A percentile compares a stretch with the other conserved stretches of the same genome.
phyloP scores from a whole-genome alignment of 2,329 filamentous ascomycete genomes.

The Trichoderma sp. region DNA sequence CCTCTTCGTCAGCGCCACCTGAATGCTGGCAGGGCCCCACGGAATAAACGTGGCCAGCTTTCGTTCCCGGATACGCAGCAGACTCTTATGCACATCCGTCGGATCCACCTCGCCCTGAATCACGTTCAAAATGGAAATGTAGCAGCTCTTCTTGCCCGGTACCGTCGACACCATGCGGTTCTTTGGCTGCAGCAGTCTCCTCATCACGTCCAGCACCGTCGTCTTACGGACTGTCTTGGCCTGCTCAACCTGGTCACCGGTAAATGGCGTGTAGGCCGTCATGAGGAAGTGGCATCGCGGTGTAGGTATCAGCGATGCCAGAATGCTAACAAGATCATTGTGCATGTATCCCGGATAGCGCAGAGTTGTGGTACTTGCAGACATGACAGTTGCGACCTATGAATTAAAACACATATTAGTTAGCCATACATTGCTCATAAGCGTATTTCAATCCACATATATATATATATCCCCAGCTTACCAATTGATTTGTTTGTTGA shows the following conservation, averaged over 20 bases:
- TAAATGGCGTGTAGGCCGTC: constrained; percentile 98
- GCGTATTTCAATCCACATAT: background rate
- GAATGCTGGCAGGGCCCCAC: constrained; percentile 96
- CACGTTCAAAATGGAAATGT: constrained; percentile 98
- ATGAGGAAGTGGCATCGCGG: constrained; percentile 97
- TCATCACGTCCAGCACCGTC: constrained; percentile 97
- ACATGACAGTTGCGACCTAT: constrained; percentile 94
- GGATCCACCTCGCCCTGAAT: constrained; percentile 98
- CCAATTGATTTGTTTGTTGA: constrained; percentile 95
- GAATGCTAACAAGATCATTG: constrained; percentile 96
- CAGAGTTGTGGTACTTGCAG: constrained; percentile 92
- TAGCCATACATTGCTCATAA: background rate
- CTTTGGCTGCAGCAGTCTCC: constrained; percentile 91
- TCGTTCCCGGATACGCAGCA: constrained; percentile 92
- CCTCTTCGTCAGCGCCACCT: constrained; percentile 94
- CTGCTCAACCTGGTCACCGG: constrained; percentile 92
- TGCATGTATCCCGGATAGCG: constrained; percentile 99
- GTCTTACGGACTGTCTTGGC: constrained; percentile 98
- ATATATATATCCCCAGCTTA: constrained; percentile 40
- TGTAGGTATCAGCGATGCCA: constrained; percentile 93
- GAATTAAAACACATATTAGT: background rate
- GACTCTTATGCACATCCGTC: constrained; percentile 96
- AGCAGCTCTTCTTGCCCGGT: constrained; percentile 95
- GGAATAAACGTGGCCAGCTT: constrained; percentile 95
- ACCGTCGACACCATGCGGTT: constrained; percentile 98